Evolutionary conservation across 75 land plant genomes (phyloP), one percentile per base, ranked within the genome.

Genomic region (Pinus tabuliformis): DNA sequence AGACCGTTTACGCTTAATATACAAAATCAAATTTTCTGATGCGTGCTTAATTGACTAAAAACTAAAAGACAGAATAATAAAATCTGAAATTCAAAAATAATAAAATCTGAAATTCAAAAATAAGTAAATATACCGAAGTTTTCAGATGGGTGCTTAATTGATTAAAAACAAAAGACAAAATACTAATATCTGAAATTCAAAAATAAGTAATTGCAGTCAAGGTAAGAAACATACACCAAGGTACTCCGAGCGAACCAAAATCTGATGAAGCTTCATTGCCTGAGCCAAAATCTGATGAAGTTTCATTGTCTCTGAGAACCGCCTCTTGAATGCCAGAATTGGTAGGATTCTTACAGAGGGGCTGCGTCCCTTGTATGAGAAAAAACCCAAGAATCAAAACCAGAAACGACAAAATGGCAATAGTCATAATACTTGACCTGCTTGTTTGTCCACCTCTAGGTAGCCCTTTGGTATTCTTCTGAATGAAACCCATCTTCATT

Each of bases 241-340:
- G 96, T 14, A 95, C 96, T 75, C 96, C 96, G 58, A 95, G 83
- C 39, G 83, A 77, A 57, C 96, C 96, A 59, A 93, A 93, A 68
- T 89, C 91, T 16, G 89, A 84, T 16, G 57, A 21, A 54, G 28
- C 33, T 42, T 56, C 58, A 17, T 22, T 73, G 11, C 9, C 54
- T 49, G 54, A 49, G 54, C 54, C 54, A 49, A 49, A 49, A 49
- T 49, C 54, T 49, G 54, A 49, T 49, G 54, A 49, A 49, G 54
- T 49, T 49, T 49, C 54, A 49, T 9, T 49, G 58, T 28, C 58
- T 12, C 36, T 73, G 20, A 28, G 2, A 73, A 73, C 36, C 74
- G 17, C 28, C 18, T 56, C 74, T 73, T 52, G 36, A 26, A 49
- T 17, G 28, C 36, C 74, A 73, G 74, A 8, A 24, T 16, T 26